Conservation (phyloP, 768 basidiomycete species). For the Nidularia sp. region DNA sequence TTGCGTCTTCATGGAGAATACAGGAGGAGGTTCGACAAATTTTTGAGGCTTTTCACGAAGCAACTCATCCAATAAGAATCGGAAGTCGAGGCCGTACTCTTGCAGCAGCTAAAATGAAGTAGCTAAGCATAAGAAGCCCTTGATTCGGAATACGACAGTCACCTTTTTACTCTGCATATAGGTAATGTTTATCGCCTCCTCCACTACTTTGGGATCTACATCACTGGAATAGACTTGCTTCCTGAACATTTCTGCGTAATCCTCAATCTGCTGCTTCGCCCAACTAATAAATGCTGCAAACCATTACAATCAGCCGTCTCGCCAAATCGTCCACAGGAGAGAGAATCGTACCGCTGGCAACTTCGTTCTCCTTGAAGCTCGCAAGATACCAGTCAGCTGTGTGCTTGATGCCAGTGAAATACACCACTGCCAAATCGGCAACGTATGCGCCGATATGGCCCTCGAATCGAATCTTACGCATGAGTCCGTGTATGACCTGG, state of each 20-base stretch:
- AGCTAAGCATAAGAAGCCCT: neutral
- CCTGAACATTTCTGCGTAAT: slow-evolving; percentile 80
- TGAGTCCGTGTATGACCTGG: slow-evolving; percentile 67
- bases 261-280: slow-evolving; percentile 83
- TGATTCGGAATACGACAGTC: neutral
- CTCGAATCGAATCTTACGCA: slow-evolving; percentile 87
- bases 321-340: neutral
- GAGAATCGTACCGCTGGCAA: slow-evolving; percentile 72
- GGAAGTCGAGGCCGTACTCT: slow-evolving; percentile 93
- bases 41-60: slow-evolving; percentile 49
- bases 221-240: slow-evolving; percentile 90
- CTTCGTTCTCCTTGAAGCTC: slow-evolving; percentile 93
- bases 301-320: neutral
- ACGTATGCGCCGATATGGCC: slow-evolving; percentile 85
- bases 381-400: slow-evolving; percentile 98
- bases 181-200: slow-evolving; percentile 77
- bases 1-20: slow-evolving; percentile 26
- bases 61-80: slow-evolving; percentile 81
- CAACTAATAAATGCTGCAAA: slow-evolving; percentile 88
- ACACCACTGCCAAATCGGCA: slow-evolving; percentile 81
- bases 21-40: slow-evolving; percentile 16
- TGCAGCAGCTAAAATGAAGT: slow-evolving; percentile 60
- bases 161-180: slow-evolving; percentile 84
- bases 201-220: slow-evolving; percentile 61
- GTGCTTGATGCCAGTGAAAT: slow-evolving; percentile 94